Conservation (phyloP, 2,329 filamentous ascomycete genomes). For the Pseudofabraea citricarpa region DNA sequence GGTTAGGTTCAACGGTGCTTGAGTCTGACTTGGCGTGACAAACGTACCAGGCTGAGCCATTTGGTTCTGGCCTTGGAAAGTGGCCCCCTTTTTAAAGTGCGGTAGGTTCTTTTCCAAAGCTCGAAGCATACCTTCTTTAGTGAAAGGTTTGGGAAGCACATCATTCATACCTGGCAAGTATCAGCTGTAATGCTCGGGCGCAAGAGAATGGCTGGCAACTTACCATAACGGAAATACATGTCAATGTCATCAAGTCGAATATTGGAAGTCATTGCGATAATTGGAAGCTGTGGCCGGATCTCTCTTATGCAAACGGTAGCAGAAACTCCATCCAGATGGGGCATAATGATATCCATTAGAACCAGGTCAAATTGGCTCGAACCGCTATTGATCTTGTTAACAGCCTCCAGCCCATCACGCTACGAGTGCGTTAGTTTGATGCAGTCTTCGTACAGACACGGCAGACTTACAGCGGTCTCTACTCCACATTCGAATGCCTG, state of each 20-base stretch:
- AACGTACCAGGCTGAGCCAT: slow-evolving; percentile 22
- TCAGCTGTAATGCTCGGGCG: no score
- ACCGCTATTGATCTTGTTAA: slow-evolving; percentile 67
- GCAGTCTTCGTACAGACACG: background rate
- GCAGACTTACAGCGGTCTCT: slow-evolving; percentile 56
- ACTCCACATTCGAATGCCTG: slow-evolving; percentile 61
- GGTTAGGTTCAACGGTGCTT: slow-evolving; percentile 22
- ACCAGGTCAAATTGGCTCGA: slow-evolving; percentile 59
- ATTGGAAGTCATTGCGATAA: slow-evolving; percentile 98
- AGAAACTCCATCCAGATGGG: slow-evolving; percentile 88
- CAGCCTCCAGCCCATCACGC: slow-evolving; percentile 85
- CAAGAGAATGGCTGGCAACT: slow-evolving; percentile 39
- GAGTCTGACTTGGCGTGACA: slow-evolving; percentile 15
- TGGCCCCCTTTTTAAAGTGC: slow-evolving; percentile 65
- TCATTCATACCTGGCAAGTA: slow-evolving; percentile 99
- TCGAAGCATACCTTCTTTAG: slow-evolving; percentile 75
- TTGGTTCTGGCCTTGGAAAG: slow-evolving; percentile 14
- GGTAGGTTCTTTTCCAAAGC: slow-evolving; percentile 85
- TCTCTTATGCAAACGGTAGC: slow-evolving; percentile 91
- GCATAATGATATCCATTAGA: slow-evolving; percentile 97
- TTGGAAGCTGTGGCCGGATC: slow-evolving; percentile 74
- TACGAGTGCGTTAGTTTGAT: slow-evolving; percentile 32
- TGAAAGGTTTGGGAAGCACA: slow-evolving; percentile 95
- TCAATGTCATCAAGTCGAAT: slow-evolving; percentile 95
- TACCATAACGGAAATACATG: slow-evolving; percentile 95